Evolutionary conservation across 192 early-diverging fungal genomes (phyloP), one percentile per base, ranked within the genome.

Genomic region (Rhizophlyctis rosea): DNA sequence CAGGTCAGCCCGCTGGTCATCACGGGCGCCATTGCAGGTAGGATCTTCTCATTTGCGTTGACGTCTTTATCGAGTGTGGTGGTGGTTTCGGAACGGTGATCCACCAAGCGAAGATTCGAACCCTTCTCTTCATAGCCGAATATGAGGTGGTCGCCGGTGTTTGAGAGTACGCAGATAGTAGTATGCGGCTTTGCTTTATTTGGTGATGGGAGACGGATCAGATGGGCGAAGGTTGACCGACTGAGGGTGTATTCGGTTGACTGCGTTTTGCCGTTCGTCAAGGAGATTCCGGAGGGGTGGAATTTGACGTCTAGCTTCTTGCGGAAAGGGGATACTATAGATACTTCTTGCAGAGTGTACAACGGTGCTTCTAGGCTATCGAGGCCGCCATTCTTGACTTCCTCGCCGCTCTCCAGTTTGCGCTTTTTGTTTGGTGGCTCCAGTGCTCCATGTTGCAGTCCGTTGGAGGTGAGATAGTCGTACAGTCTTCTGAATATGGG

Each of bases 121-220:
- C 34, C 50, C 28, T 57, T 23, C 7, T 64, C 62, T 4, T 64
- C 62, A 44, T 54, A 64, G 18, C 62, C 62, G 27, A 64, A 64
- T 27, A 54, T 21, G 24, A 54, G n/a, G 23, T 49, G 3, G 34
- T 64, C 62, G 9, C 34, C 62, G n/a, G 21, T 21, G 4, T n/a
- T 54, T 33, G 51, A 28, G 11, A 62, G 32, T 23, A 64, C 33
- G 32, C 62, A 64, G 1, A 64, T 39, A 3, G 62, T 56, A 30
- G 30, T 39, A 34, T 64, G 62, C 35, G 51, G 9, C 34, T 64
- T 64, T 3, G 34, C 50, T 29, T 36, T 53, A 18, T 64, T 34
- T 23, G 62, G 51, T 28, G 62, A 34, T 25, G 62, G 62, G 18
- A 64, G 0, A 5, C 62, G 54, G 28, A 64, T 51, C 29, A 51